phyloP scores from a whole-genome alignment of 148 eudicot genomes.

The Rhododendron ovatum region DNA sequence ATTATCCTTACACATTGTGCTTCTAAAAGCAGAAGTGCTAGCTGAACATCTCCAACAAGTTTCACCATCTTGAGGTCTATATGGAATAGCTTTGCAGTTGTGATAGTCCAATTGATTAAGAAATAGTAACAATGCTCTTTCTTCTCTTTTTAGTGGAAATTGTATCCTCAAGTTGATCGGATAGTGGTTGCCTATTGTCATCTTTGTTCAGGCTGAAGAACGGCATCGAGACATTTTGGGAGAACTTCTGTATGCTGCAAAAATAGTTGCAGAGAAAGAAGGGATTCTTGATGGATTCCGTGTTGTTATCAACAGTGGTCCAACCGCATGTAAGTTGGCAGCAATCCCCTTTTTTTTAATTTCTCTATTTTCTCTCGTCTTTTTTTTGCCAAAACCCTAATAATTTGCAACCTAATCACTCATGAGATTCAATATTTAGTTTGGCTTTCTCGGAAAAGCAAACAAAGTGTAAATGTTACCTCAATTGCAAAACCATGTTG shows the following conservation, averaged over 20 bases:
- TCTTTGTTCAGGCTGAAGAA: slow-evolving; percentile 49
- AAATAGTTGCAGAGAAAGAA: slow-evolving; percentile 72
- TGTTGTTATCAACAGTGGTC: slow-evolving; percentile 63
- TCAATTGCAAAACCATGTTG: not conserved
- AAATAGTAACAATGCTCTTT: not conserved
- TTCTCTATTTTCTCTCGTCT: not conserved
- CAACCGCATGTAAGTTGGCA: slow-evolving; percentile 50
- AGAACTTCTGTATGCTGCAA: slow-evolving; percentile 58
- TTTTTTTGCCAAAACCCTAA: not conserved
- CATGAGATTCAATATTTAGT: not conserved
- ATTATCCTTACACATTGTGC: not conserved
- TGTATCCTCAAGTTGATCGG: not conserved
- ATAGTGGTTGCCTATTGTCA: not conserved
- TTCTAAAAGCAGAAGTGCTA: not conserved
- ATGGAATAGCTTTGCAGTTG: not conserved
- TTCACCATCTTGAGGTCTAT: not conserved
- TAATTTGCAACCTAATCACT: not conserved
- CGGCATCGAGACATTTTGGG: slow-evolving; percentile 59
- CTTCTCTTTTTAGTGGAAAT: not conserved
- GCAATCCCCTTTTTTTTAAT: not conserved
- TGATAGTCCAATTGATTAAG: not conserved
- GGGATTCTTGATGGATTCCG: slow-evolving; percentile 71
- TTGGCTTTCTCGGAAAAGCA: not conserved
- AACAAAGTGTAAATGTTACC: not conserved
- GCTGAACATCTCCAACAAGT: not conserved